Evolutionary conservation across 1,284 basidiomycete species (phyloP).

Genomic region (Inonotus hispidus): DNA sequence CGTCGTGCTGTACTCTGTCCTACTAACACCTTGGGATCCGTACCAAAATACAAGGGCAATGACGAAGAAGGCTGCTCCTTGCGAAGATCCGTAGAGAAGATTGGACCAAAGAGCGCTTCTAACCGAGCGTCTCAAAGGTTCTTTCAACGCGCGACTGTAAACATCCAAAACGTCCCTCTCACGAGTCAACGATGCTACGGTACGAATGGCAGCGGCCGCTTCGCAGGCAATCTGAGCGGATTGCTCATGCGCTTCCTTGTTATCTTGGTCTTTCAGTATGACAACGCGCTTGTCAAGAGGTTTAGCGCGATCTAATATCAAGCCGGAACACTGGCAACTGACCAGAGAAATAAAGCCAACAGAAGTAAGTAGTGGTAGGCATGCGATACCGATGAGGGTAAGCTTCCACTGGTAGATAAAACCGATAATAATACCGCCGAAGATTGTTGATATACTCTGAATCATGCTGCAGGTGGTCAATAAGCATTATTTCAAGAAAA

Average conservation of each 20-base stretch:
- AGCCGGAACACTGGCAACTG: neutral
- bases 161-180: slow-evolving; percentile 73
- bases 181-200: slow-evolving; percentile 86
- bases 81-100: slow-evolving; percentile 74
- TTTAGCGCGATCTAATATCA: too few relatives aligned
- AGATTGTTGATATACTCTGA: slow-evolving; percentile 70
- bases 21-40: slow-evolving; percentile 65
- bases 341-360: slow-evolving; percentile 83
- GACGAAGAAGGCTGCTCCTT: slow-evolving; percentile 75
- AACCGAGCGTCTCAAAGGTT: slow-evolving; percentile 64
- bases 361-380: slow-evolving; percentile 78
- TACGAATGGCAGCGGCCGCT: slow-evolving; percentile 87
- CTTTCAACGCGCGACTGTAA: slow-evolving; percentile 73
- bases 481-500: slow-evolving; percentile 36
- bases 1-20: slow-evolving; percentile 51
- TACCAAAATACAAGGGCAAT: slow-evolving; percentile 89
- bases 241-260: slow-evolving; percentile 79
- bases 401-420: slow-evolving; percentile 79
- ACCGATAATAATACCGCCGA: slow-evolving; percentile 75
- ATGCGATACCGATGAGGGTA: slow-evolving; percentile 72
- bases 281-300: slow-evolving; percentile 49
- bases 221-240: slow-evolving; percentile 92
- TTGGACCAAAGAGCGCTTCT: slow-evolving; percentile 68
- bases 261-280: slow-evolving; percentile 82
- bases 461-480: slow-evolving; percentile 90